These are phyloP conservation scores for Chrysanthemum lavandulifolium DNA, from an alignment of 129 eudicot genomes.

Conservation along the genomic window DNA sequence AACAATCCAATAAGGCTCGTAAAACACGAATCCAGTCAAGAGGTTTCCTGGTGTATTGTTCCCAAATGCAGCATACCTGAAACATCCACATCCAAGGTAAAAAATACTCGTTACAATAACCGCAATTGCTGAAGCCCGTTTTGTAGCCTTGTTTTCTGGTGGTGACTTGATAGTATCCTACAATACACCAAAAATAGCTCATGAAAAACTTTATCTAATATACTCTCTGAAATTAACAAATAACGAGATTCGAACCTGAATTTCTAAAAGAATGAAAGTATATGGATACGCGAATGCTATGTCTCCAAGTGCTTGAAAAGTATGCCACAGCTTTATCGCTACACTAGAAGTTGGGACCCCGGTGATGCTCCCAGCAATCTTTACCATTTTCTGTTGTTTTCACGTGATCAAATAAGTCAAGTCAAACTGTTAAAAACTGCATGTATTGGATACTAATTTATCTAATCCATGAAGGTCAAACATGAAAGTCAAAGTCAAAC, in stretches of 20 bases:
- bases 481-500: too few species aligned
- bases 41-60: constrained; percentile 71
- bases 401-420: background rate
- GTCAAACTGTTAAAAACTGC: background rate
- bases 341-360: constrained; percentile 46
- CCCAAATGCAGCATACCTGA: constrained; percentile 89
- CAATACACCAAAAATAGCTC: constrained; percentile 4
- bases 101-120: constrained; percentile 36
- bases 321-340: constrained; percentile 61
- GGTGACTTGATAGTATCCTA: constrained; percentile 73
- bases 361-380: constrained; percentile 38
- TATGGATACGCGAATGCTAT: constrained; percentile 85
- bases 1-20: constrained; percentile 77
- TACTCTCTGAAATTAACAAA: background rate
- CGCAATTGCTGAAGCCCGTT: constrained; percentile 56
- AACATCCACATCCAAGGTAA: constrained; percentile 84
- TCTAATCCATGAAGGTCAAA: too few species aligned
- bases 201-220: background rate
- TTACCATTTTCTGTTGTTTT: constrained; percentile 34
- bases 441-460: too few species aligned
- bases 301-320: constrained; percentile 74
- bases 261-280: constrained; percentile 73
- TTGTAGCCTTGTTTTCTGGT: constrained; percentile 68
- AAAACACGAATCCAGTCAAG: constrained; percentile 82
- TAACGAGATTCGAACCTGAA: constrained; percentile 53